phyloP scores from a whole-genome alignment of 345 rosid genomes.

The Eucalyptus grandis region DNA sequence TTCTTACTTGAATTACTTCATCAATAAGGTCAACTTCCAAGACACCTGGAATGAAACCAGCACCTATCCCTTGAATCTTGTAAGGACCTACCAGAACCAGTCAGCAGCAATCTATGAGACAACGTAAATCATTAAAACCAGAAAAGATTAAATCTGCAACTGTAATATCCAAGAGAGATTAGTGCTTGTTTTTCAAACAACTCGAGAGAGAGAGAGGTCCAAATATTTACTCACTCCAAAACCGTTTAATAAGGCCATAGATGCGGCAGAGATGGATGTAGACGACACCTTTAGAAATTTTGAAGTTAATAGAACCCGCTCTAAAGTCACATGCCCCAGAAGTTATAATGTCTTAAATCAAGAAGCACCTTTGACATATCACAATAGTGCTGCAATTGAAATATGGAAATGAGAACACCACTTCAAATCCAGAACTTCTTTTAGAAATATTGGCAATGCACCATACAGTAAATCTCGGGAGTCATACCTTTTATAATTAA shows the following conservation, averaged over 20 bases:
- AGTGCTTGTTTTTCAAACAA: not conserved
- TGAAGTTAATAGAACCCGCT: no score
- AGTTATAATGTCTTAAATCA: no score
- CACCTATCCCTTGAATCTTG: conserved; percentile 94
- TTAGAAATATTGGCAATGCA: no score
- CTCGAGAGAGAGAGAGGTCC: not conserved
- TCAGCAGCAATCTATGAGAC: not conserved
- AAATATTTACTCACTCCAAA: not conserved
- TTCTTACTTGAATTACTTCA: no score
- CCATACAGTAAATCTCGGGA: no score
- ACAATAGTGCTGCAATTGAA: no score
- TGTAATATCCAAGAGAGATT: not conserved
- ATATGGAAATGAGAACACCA: no score
- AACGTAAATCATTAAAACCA: not conserved
- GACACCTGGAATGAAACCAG: conserved; percentile 82
- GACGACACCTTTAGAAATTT: no score
- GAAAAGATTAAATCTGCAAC: not conserved
- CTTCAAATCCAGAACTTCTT: no score
- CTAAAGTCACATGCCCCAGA: no score
- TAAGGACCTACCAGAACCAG: conserved; percentile 27
- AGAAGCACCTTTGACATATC: no score
- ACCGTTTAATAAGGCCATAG: not conserved
- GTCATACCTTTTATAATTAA: no score
- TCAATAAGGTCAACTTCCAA: conserved; percentile 26
- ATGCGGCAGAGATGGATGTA: not conserved